phyloP scores from a whole-genome alignment of 768 basidiomycete species.

The Clitopilus passeckerianus region DNA sequence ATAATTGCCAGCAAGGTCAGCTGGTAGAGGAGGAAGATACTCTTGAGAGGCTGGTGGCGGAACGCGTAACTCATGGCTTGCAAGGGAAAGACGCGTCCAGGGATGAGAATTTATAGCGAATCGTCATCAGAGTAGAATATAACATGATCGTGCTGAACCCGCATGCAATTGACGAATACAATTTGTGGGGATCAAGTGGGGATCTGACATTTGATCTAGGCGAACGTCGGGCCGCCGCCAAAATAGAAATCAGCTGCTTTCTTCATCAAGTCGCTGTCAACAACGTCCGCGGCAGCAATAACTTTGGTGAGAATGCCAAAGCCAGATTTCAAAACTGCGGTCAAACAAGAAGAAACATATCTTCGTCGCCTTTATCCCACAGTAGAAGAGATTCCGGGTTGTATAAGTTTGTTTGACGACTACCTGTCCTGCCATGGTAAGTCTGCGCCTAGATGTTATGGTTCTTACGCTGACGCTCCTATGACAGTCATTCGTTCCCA shows the following conservation, averaged over 20 bases:
- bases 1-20: slow-evolving; percentile 31
- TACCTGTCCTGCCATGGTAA: slow-evolving; percentile 69
- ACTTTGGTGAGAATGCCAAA: slow-evolving; percentile 13
- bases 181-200: neutral
- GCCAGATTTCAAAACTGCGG: slow-evolving; percentile 47
- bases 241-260: neutral
- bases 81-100: neutral
- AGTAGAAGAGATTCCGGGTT: slow-evolving; percentile 75
- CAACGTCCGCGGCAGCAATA: neutral
- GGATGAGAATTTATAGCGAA: neutral
- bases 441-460: slow-evolving; percentile 7
- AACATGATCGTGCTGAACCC: neutral
- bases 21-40: slow-evolving; percentile 38
- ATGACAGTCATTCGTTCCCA: slow-evolving; percentile 71
- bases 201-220: neutral
- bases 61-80: slow-evolving; percentile 23
- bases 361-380: slow-evolving; percentile 67
- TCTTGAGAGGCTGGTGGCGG: slow-evolving; percentile 41
- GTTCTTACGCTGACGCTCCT: neutral
- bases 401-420: slow-evolving; percentile 69
- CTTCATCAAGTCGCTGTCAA: neutral
- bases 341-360: slow-evolving; percentile 66
- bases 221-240: neutral
- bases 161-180: neutral
- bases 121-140: neutral